Percentiles rank a stretch among this genome's conserved stretches.
phyloP scores from a whole-genome alignment of 2,329 filamentous ascomycete species.

The Xylariaceae sp. region DNA sequence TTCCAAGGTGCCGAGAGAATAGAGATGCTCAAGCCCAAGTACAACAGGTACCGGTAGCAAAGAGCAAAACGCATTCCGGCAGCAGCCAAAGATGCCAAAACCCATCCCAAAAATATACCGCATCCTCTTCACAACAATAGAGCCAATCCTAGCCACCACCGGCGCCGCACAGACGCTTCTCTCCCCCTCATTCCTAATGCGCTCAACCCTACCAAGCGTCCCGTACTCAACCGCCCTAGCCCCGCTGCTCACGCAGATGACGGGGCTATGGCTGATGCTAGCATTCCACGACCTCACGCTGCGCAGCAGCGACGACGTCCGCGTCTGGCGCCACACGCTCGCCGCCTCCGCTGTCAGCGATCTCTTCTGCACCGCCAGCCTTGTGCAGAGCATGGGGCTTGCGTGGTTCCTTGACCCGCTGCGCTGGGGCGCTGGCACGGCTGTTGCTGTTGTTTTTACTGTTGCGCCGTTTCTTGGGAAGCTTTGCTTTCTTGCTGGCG shows the following conservation, averaged over 20 bases:
- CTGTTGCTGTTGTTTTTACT: slow-evolving; percentile 16
- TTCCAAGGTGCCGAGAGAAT: too few species aligned
- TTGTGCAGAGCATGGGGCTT: slow-evolving; percentile 21
- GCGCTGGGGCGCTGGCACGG: slow-evolving; percentile 16
- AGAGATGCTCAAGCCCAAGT: too few species aligned
- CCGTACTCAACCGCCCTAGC: slow-evolving; percentile 16
- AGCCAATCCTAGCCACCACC: slow-evolving; percentile 20
- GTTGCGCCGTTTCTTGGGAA: slow-evolving; percentile 22
- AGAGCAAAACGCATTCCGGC: too few species aligned
- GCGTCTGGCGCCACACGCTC: slow-evolving; percentile 22
- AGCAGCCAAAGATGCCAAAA: too few species aligned
- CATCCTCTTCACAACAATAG: slow-evolving; percentile 21
- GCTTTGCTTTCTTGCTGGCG: slow-evolving; percentile 21
- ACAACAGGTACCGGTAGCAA: too few species aligned
- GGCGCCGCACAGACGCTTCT: slow-evolving; percentile 22
- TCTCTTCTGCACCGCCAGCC: slow-evolving; percentile 19
- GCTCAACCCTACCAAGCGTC: slow-evolving; percentile 16
- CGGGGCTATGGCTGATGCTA: slow-evolving; percentile 24
- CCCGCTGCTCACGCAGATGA: slow-evolving; percentile 23
- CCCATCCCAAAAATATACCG: slow-evolving; percentile 22
- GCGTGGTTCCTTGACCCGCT: slow-evolving; percentile 18
- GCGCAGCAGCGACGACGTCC: slow-evolving; percentile 14
- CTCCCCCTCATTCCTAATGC: slow-evolving; percentile 11
- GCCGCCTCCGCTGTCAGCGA: slow-evolving; percentile 23
- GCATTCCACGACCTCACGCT: slow-evolving; percentile 23